phyloP scores from a whole-genome alignment of 352 stramenopile genomes.

The Phytophthora ohioensis region DNA sequence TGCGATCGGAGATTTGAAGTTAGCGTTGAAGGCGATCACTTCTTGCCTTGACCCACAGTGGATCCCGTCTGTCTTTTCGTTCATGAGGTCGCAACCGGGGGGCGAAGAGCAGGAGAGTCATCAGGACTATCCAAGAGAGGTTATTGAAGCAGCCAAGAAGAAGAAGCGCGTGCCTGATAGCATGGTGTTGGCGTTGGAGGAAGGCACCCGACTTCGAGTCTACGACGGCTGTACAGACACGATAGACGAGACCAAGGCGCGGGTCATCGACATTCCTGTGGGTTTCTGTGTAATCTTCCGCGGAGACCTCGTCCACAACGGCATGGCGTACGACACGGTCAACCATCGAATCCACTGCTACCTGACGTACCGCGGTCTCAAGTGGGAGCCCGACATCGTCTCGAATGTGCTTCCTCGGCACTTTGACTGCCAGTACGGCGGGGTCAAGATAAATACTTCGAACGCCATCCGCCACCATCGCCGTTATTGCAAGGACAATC shows the following conservation, averaged over 20 bases:
- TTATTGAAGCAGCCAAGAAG: neutral
- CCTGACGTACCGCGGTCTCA: neutral
- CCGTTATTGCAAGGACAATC: neutral
- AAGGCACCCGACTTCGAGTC: neutral
- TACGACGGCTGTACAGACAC: conserved; percentile 10
- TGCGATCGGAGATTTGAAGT: neutral
- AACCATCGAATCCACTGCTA: conserved; percentile 23
- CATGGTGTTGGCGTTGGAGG: conserved; percentile 1
- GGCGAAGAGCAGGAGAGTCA: neutral
- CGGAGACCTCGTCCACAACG: conserved; percentile 8
- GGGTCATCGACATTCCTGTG: neutral
- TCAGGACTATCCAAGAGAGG: neutral
- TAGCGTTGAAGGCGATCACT: neutral
- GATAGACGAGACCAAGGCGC: neutral
- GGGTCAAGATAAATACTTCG: neutral
- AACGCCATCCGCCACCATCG: neutral
- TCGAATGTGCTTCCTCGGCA: neutral
- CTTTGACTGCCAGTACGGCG: neutral
- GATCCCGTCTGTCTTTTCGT: conserved; percentile 1
- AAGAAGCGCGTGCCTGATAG: neutral
- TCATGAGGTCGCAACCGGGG: neutral
- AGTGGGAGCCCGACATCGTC: conserved; percentile 12
- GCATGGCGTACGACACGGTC: neutral
- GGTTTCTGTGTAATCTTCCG: conserved; percentile 13
- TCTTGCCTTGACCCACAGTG: neutral